Conservation (phyloP, 495 filamentous ascomycete species). For the Pyrenula massariospora region DNA sequence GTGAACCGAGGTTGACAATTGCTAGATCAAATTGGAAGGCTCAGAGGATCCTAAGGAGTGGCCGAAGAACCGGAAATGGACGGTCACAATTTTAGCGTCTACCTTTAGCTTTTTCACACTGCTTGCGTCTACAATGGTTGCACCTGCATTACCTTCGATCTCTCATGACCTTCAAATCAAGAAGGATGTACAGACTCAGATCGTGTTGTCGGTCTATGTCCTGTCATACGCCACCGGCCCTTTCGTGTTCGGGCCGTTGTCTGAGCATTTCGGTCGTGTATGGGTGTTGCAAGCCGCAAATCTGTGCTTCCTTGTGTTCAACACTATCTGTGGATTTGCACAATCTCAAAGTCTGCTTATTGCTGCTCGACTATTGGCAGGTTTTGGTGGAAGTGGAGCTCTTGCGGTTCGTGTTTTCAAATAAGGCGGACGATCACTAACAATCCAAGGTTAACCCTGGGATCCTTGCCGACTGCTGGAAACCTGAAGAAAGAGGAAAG, state of each 20-base stretch:
- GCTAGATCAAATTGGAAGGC: slow-evolving; percentile 43
- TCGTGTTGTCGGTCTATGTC: slow-evolving; percentile 46
- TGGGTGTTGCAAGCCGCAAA: slow-evolving; percentile 39
- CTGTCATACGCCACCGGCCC: slow-evolving; percentile 41
- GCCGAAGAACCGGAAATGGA: slow-evolving; percentile 47
- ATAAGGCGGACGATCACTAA: background rate
- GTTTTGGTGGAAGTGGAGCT: slow-evolving; percentile 38
- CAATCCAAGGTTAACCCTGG: slow-evolving; percentile 22
- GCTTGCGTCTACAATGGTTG: slow-evolving; percentile 58
- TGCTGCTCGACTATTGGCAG: slow-evolving; percentile 45
- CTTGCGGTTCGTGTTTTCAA: slow-evolving; percentile 15
- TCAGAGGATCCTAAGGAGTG: slow-evolving; percentile 51
- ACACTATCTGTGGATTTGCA: slow-evolving; percentile 43
- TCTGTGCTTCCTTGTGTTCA: slow-evolving; percentile 44
- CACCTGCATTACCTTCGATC: slow-evolving; percentile 47
- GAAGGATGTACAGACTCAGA: slow-evolving; percentile 38
- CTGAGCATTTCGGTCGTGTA: slow-evolving; percentile 52
- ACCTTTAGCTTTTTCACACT: slow-evolving; percentile 43
- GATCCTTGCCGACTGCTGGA: slow-evolving; percentile 38
- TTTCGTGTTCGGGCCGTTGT: slow-evolving; percentile 48
- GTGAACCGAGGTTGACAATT: too few species aligned
- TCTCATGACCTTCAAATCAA: slow-evolving; percentile 46
- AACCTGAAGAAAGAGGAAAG: slow-evolving; percentile 40
- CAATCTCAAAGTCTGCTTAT: slow-evolving; percentile 39
- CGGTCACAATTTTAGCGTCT: slow-evolving; percentile 39